phyloP scores from a whole-genome alignment of 2,329 filamentous ascomycete species.

The Fusarium sp. region DNA sequence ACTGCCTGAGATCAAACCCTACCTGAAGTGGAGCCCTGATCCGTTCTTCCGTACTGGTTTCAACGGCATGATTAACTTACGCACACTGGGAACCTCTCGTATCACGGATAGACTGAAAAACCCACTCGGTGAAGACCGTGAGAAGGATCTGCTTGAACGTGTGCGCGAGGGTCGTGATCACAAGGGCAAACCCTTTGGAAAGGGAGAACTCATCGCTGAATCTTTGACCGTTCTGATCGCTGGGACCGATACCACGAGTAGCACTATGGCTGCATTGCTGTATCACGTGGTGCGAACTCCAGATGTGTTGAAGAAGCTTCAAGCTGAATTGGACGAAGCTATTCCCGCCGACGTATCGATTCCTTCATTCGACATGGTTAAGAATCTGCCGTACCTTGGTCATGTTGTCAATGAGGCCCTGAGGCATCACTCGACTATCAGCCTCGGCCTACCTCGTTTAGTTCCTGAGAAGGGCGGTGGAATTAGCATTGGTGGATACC shows the following conservation, averaged over 20 bases:
- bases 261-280: neutral
- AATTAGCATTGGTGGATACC: neutral
- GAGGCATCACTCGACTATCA: neutral
- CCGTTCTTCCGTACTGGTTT: conserved; percentile 3
- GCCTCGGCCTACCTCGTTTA: neutral
- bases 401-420: conserved; percentile 4
- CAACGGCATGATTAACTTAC: neutral
- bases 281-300: neutral
- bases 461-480: neutral
- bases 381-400: conserved; percentile 1
- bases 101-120: neutral
- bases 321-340: neutral
- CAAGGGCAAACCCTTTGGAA: neutral
- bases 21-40: neutral
- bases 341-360: neutral
- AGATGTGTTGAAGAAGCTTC: neutral
- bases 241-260: neutral
- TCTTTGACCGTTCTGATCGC: neutral
- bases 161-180: neutral
- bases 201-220: neutral
- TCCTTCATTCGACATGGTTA: neutral
- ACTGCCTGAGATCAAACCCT: neutral
- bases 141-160: conserved; percentile 1
- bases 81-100: neutral
- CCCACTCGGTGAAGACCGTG: neutral